Conservation (phyloP, 2,329 filamentous ascomycete genomes). For the Pseudogymnoascus sp. region DNA sequence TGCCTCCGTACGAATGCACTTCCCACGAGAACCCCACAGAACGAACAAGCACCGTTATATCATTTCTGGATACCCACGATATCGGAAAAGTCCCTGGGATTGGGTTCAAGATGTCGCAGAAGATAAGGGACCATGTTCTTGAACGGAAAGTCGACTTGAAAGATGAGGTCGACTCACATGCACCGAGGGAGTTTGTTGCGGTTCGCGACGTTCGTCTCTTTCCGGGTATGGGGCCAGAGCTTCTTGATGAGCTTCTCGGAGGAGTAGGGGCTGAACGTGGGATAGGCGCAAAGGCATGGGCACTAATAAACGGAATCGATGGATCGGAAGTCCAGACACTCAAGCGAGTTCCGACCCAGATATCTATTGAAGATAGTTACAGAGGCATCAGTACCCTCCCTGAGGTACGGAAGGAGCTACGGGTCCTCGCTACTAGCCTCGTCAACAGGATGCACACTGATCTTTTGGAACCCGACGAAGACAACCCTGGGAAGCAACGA, state of each 20-base stretch:
- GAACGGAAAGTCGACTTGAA: conserved; percentile 28
- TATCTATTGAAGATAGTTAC: conserved; percentile 93
- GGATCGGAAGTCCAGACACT: conserved; percentile 63
- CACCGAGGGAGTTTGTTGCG: conserved; percentile 49
- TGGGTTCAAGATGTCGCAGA: conserved; percentile 68
- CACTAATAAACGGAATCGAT: conserved; percentile 73
- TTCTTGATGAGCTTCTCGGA: conserved; percentile 60
- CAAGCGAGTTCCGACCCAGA: conserved; percentile 69
- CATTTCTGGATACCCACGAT: conserved; percentile 67
- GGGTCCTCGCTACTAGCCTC: conserved; percentile 60
- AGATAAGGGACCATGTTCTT: conserved; percentile 54
- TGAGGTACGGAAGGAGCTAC: conserved; percentile 59
- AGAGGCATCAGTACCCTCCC: conserved; percentile 56
- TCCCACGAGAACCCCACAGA: conserved; percentile 21
- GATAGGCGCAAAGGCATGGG: conserved; percentile 67
- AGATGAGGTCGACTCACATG: conserved; percentile 35
- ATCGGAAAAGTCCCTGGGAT: conserved; percentile 80
- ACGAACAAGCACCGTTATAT: not conserved
- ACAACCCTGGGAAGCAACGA: conserved; percentile 19
- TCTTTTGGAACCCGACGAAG: conserved; percentile 43
- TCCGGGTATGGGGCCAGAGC: conserved; percentile 52
- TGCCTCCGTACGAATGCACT: conserved; percentile 48
- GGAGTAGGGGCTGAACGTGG: conserved; percentile 64
- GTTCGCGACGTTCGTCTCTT: conserved; percentile 57
- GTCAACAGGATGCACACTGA: conserved; percentile 73